A percentile compares a stretch with the other conserved stretches of the same genome.
These are phyloP conservation scores for Pythium myriotylum DNA, from an alignment of 352 stramenopile genomes.

Conservation along the genomic window DNA sequence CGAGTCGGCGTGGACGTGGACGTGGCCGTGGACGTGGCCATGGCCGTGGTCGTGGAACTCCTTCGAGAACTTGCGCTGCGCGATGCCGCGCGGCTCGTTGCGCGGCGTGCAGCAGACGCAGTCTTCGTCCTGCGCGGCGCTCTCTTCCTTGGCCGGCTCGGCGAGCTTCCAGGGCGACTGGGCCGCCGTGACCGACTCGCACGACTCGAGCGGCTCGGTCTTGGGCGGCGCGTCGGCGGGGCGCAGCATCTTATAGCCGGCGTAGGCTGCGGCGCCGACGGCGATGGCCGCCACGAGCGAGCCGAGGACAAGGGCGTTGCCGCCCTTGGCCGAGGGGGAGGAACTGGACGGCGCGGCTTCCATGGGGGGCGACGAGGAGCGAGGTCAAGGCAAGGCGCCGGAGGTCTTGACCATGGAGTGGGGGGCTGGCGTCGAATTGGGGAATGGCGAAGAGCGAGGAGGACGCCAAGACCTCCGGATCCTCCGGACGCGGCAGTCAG, in stretches of 20 bases:
- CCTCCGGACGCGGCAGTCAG: too few relatives aligned
- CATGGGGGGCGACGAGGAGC: not conserved
- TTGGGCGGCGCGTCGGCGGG: not conserved
- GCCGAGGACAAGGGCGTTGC: not conserved
- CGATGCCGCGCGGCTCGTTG: not conserved
- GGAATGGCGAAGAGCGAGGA: not conserved
- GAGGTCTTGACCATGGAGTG: not conserved
- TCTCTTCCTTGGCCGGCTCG: not conserved
- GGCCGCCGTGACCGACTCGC: slow-evolving; percentile 7
- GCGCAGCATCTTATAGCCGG: not conserved
- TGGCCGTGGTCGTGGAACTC: too few relatives aligned
- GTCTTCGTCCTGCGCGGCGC: not conserved
- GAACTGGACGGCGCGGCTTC: not conserved
- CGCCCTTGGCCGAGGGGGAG: not conserved
- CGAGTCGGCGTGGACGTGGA: not conserved
- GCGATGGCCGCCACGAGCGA: not conserved
- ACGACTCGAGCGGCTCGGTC: not conserved
- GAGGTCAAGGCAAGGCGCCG: not conserved
- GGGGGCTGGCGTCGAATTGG: not conserved
- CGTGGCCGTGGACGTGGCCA: too few relatives aligned
- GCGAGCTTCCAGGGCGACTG: slow-evolving; percentile 11
- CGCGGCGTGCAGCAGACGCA: slow-evolving; percentile 13
- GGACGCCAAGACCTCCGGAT: too few relatives aligned
- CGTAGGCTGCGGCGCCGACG: not conserved
- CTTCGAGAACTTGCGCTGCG: slow-evolving; percentile 3